Base-by-base conservation (phyloP, 805 yeast genomes). In the Candida maltosa region DNA sequence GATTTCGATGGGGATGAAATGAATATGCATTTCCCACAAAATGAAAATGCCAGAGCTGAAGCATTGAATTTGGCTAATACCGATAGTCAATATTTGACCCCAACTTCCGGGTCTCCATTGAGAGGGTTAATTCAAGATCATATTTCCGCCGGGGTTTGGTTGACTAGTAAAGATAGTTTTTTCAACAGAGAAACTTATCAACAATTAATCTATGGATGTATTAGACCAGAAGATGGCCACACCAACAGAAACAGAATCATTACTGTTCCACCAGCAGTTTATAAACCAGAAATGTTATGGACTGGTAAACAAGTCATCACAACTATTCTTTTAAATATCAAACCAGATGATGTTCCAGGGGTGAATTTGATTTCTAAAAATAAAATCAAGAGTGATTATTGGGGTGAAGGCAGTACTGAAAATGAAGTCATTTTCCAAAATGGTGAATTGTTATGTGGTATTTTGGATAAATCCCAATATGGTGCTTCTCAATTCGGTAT, bases 1-100 rank as follows among this genome's bases (percentile, higher is more conserved):
- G 98, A 91, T 76, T 91, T 93, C 53, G 98, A 91, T 66, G 98
- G 98, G 73, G 98, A 91, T 65, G 98, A 91, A 70, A 91, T 91
- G 98, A 91, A 91, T 61, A 84, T 91, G 96, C 98, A 91, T 68
- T 91, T 91, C 73, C 98, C 98, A 18, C 98, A 91, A 69, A 88
- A 86, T 62, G 97, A 91, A 67, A 86, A 87, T 49, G 98, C 97
- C 7, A 81, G 89, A 57, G 91, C 97, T 16, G 98, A 93, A 67
- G 97, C 98, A 2, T 70, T 87, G 54, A 78, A 87, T 56, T 73
- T 93, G 60, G 98, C 98, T 26, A 89, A 91, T 61, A 93, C 99
- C 6, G 97, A 94, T 62, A 85, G 95, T 41, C 98, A 93, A 69
- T 93, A 93, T 62, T 73, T 93, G 58, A 91, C 98, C 4, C 99